A percentile compares a stretch with the other conserved stretches of the same genome.
phyloP scores from a whole-genome alignment of 2,329 filamentous ascomycete species.

The Talaromyces amestolkiae region DNA sequence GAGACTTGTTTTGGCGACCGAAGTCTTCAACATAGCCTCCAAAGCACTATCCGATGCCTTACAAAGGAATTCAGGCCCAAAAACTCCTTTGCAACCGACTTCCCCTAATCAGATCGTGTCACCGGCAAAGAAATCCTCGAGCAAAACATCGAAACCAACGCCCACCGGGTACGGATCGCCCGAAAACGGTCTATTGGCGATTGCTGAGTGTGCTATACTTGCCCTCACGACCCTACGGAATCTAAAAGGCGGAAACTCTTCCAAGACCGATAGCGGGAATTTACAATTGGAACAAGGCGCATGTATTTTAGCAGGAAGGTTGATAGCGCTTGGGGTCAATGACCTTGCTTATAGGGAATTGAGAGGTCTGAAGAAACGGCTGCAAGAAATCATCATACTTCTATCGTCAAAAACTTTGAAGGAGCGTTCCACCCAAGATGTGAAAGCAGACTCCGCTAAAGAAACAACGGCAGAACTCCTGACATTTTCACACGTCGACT shows the following conservation, averaged over 20 bases:
- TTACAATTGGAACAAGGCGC: slow-evolving; percentile 45
- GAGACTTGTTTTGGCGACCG: slow-evolving; percentile 44
- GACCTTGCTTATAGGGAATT: slow-evolving; percentile 44
- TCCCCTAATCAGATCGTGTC: slow-evolving; percentile 31
- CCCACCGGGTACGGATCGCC: slow-evolving; percentile 11
- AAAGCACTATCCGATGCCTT: slow-evolving; percentile 44
- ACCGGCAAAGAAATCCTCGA: slow-evolving; percentile 24
- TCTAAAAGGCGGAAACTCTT: slow-evolving; percentile 32
- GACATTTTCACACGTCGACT: slow-evolving; percentile 31
- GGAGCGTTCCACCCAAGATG: slow-evolving; percentile 25
- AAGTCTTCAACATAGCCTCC: slow-evolving; percentile 46
- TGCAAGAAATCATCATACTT: slow-evolving; percentile 30
- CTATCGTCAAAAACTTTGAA: slow-evolving; percentile 17
- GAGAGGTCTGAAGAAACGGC: slow-evolving; percentile 37
- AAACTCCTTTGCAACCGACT: slow-evolving; percentile 27
- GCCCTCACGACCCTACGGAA: slow-evolving; percentile 40
- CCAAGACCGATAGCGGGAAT: slow-evolving; percentile 28
- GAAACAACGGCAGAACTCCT: slow-evolving; percentile 41
- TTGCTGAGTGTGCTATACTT: slow-evolving; percentile 42
- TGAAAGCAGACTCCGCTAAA: slow-evolving; percentile 26
- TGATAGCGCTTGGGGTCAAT: slow-evolving; percentile 41
- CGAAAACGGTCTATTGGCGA: slow-evolving; percentile 29
- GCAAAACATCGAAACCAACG: slow-evolving; percentile 16
- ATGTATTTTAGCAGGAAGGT: slow-evolving; percentile 42
- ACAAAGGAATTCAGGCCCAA: slow-evolving; percentile 25